These are phyloP conservation scores for Mycena indigotica DNA, from an alignment of 768 basidiomycete species.

Conservation along the genomic window DNA sequence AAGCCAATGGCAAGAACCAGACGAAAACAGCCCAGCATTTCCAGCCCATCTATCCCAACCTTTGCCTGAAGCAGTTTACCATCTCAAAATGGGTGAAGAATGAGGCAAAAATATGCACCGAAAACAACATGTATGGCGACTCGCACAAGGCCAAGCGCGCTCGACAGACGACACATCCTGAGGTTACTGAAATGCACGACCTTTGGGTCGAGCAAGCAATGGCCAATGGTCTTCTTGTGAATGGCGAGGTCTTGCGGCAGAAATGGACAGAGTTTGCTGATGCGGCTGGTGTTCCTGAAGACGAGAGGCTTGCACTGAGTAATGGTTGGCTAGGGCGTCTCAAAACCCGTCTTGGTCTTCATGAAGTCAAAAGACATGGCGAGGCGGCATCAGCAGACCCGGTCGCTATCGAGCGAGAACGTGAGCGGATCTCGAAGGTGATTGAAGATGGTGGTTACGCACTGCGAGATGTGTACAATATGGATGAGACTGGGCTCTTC, in stretches of 20 bases:
- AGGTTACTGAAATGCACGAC: constrained; percentile 36
- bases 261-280: constrained; percentile 41
- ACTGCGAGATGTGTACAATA: constrained; percentile 36
- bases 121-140: constrained; percentile 12
- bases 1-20: constrained; percentile 29
- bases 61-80: constrained; percentile 29
- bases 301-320: constrained; percentile 36
- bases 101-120: constrained; percentile 26
- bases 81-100: constrained; percentile 32
- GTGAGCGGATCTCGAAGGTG: constrained; percentile 26
- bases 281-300: constrained; percentile 30
- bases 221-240: constrained; percentile 32
- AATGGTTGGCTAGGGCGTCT: constrained; percentile 36
- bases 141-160: constrained; percentile 26
- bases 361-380: constrained; percentile 32
- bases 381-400: constrained; percentile 35
- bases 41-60: constrained; percentile 27
- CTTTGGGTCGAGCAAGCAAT: constrained; percentile 40
- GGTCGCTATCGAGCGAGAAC: constrained; percentile 29
- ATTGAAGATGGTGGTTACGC: constrained; percentile 29
- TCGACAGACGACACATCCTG: constrained; percentile 33
- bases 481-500: constrained; percentile 37
- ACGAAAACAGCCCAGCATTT: constrained; percentile 28
- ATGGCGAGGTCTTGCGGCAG: constrained; percentile 33
- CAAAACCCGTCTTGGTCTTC: constrained; percentile 30